Base-by-base conservation (phyloP, 441 rosid genomes). In the Euphorbia schlechtendalii region DNA sequence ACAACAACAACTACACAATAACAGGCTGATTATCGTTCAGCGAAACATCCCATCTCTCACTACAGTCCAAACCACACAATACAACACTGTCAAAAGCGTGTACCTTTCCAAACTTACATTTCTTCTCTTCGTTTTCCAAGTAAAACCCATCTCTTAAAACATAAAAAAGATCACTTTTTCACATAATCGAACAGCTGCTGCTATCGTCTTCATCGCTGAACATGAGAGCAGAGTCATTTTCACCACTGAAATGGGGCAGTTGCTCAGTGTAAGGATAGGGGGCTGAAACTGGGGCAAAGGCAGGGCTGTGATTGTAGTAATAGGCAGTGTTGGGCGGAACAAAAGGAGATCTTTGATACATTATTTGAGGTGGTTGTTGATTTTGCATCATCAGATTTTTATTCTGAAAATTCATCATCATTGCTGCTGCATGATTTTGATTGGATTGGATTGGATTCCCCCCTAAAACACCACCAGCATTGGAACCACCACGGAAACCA, bases 341-440 rank as follows among this genome's bases (percentile, higher is more conserved):
- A 54, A 75, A 69, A 7, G 85, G 78, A n/a, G 95, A 73, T 65
- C 90, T 79, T 60, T 87, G 84, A 55, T 87, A 88, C 86, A 84
- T 82, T 87, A 87, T 82, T 64, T 84, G 96, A 8, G 88, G 79
- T 52, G 71, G 85, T 54, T 67, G 83, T 9, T 73, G 84, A 8
- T 49, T 74, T 84, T 77, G 67, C 63, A 64, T 67, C 79, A 69
- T 65, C 59, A 65, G 45, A 25, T 76, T 75, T 69, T 78, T 69
- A 45, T 73, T 80, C 60, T 80, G 91, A 81, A 77, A 71, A 64
- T 76, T 85, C 83, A 73, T 80, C 86, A 71, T 67, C 77, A 81
- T 63, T 61, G 64, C 71, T 24, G 75, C 34, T 67, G 70, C 28
- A 67, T 6, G 4, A 32, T 32, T 32, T n/a, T n/a, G n/a, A 32